Conservation (phyloP, 768 basidiomycete species). For the Kwoniella botswanensis region DNA sequence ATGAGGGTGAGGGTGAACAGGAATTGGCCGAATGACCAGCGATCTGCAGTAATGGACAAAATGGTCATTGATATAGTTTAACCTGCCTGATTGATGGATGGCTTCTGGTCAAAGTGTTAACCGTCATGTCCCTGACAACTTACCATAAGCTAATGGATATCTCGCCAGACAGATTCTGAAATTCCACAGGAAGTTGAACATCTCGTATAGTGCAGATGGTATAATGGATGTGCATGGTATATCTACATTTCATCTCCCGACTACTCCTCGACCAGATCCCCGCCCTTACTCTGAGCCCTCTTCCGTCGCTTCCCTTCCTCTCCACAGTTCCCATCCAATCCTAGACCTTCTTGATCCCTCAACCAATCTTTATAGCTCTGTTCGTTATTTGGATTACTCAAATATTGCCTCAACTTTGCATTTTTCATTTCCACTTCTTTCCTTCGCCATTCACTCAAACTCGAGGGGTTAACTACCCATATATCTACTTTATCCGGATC, state of each 20-base stretch:
- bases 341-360: no score
- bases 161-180: no score
- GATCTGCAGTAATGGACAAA: no score
- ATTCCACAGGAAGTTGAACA: no score
- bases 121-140: no score
- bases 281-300: not conserved
- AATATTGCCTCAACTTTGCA: constrained; percentile 9
- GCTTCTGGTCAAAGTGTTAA: no score
- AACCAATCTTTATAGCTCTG: constrained; percentile 1
- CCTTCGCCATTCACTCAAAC: constrained; percentile 68
- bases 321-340: not conserved
- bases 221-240: not conserved
- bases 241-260: not conserved
- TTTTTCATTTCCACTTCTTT: constrained; percentile 43
- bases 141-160: no score
- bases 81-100: no score
- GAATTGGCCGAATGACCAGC: no score
- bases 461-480: constrained; percentile 80
- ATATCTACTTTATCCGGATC: constrained; percentile 61
- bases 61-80: no score
- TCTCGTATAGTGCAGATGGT: not conserved
- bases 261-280: not conserved
- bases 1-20: no score
- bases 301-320: not conserved
- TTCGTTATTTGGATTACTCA: constrained; percentile 7